Conservation (phyloP, 805 yeast genomes). For the Wickerhamomyces mucosus region DNA sequence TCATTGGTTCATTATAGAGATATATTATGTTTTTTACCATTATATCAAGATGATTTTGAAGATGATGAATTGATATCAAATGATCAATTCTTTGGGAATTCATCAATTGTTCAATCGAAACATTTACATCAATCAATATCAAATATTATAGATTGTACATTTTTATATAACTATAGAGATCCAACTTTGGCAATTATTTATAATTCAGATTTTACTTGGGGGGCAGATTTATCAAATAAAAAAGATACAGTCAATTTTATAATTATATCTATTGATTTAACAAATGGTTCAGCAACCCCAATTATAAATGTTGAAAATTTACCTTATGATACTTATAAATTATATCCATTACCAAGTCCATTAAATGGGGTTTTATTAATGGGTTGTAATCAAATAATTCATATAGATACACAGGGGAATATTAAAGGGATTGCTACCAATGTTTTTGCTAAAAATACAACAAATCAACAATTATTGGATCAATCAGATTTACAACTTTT, state of each 20-base stretch:
- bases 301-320: slow-evolving; percentile 55
- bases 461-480: slow-evolving; percentile 35
- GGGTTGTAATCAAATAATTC: slow-evolving; percentile 72
- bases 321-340: slow-evolving; percentile 63
- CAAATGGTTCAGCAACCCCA: slow-evolving; percentile 42
- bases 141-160: slow-evolving; percentile 62
- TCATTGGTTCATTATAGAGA: slow-evolving; percentile 57
- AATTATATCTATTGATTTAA: slow-evolving; percentile 60
- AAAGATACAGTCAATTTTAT: slow-evolving; percentile 56
- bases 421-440: slow-evolving; percentile 55
- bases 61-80: no score
- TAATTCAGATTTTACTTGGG: slow-evolving; percentile 60
- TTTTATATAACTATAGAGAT: slow-evolving; percentile 64
- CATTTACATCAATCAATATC: slow-evolving; percentile 46
- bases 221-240: slow-evolving; percentile 53
- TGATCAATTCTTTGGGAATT: slow-evolving; percentile 23
- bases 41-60: slow-evolving; percentile 35
- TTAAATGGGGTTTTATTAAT: slow-evolving; percentile 58
- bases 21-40: slow-evolving; percentile 62
- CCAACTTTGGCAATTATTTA: slow-evolving; percentile 71
- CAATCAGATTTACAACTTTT: slow-evolving; percentile 40
- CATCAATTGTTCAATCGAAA: slow-evolving; percentile 50
- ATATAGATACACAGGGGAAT: slow-evolving; percentile 73
- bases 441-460: slow-evolving; percentile 32
- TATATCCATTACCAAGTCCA: slow-evolving; percentile 57